Evolutionary conservation across 352 stramenopile species (phyloP).

Genomic region (Plasmopara viticola): DNA sequence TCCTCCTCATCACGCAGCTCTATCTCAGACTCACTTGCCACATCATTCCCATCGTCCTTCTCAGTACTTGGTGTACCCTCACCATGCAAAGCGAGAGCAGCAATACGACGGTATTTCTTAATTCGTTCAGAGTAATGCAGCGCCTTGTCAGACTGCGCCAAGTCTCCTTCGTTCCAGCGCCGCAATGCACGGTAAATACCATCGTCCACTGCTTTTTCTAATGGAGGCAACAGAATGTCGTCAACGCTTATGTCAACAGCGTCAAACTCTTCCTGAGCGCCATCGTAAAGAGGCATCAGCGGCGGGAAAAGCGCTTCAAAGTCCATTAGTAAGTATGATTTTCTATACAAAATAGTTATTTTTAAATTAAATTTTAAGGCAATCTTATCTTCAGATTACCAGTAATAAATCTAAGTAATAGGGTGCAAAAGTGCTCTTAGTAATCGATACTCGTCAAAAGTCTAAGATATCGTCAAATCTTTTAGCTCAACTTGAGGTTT

Average conservation of each 20-base stretch:
- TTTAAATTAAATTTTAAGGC: too few relatives aligned
- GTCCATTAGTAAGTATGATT: conserved; percentile 12
- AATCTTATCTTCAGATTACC: too few relatives aligned
- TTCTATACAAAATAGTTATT: too few relatives aligned
- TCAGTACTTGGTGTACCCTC: conserved; percentile 14
- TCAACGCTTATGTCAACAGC: conserved; percentile 49
- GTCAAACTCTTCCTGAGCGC: conserved; percentile 2
- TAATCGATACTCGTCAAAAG: too few relatives aligned
- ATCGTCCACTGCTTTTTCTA: conserved; percentile 52
- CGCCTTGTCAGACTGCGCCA: conserved; percentile 37
- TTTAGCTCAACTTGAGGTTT: not conserved
- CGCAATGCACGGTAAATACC: conserved; percentile 51
- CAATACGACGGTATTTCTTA: conserved; percentile 52
- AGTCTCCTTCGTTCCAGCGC: conserved; percentile 55
- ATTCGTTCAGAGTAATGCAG: conserved; percentile 52
- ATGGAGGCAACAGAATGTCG: conserved; percentile 38
- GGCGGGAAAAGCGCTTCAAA: conserved; percentile 55
- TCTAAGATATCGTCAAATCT: too few relatives aligned
- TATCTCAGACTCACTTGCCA: conserved; percentile 6
- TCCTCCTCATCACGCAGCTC: conserved; percentile 7
- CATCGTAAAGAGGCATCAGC: conserved; percentile 21
- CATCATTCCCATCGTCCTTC: conserved; percentile 14
- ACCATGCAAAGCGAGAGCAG: conserved; percentile 41
- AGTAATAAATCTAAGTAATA: too few relatives aligned
- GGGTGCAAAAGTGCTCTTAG: too few relatives aligned